A percentile compares a stretch with the other conserved stretches of the same genome.
These are phyloP conservation scores for Syzygium syzygioides DNA, from an alignment of 441 rosid genomes.

Conservation along the genomic window DNA sequence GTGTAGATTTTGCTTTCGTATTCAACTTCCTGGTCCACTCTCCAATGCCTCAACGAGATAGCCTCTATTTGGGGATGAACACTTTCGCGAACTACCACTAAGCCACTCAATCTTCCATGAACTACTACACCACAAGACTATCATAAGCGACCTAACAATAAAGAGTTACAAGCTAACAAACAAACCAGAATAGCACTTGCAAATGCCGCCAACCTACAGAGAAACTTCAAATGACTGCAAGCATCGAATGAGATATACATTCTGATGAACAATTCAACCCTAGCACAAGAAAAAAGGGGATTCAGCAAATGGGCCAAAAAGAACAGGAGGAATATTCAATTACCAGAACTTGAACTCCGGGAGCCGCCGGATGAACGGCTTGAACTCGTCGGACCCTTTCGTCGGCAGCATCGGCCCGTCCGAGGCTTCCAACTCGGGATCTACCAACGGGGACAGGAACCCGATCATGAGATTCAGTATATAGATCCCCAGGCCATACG, in stretches of 20 bases:
- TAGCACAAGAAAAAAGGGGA: not conserved
- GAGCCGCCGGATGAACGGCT: constrained; percentile 86
- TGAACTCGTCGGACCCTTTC: constrained; percentile 93
- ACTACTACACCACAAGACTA: not conserved
- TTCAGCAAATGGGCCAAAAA: not conserved
- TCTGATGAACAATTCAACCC: not conserved
- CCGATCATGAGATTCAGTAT: constrained; percentile 82
- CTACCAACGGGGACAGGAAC: constrained; percentile 87
- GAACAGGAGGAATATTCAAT: not conserved
- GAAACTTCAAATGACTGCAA: not conserved
- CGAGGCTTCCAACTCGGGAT: constrained; percentile 68
- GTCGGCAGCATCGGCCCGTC: constrained; percentile 84
- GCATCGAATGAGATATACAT: not conserved
- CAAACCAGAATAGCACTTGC: not conserved
- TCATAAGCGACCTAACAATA: not conserved
- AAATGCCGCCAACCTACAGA: not conserved
- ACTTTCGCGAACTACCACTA: not conserved
- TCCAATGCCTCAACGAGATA: not conserved
- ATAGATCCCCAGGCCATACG: constrained; percentile 93
- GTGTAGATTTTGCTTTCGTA: not conserved
- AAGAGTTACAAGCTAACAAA: not conserved
- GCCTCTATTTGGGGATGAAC: not conserved
- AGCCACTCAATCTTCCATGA: not conserved
- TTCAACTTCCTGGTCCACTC: not conserved
- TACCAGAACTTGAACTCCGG: constrained; percentile 98